Percentiles rank a stretch among this genome's conserved stretches.
Conservation (phyloP, 1,284 basidiomycete genomes). For the Psilocybe mexicana region DNA sequence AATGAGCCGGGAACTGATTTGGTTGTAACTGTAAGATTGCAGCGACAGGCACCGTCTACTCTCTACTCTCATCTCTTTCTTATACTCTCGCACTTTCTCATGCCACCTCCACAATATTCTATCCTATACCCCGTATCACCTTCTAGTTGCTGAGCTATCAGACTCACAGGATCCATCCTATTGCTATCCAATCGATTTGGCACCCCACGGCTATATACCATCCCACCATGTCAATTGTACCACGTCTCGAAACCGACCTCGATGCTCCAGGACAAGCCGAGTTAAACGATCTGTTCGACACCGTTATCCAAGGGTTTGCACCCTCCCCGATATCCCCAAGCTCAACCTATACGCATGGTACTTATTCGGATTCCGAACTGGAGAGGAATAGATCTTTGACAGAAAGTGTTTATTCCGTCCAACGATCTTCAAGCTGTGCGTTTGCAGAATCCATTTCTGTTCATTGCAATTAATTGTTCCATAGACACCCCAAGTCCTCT, state of each 20-base stretch:
- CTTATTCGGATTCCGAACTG: constrained; percentile 1
- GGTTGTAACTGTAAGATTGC: constrained; percentile 17
- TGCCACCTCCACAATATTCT: not conserved
- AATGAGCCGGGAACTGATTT: constrained; percentile 15
- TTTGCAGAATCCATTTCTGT: not conserved
- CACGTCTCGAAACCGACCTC: constrained; percentile 13
- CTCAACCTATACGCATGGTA: not conserved
- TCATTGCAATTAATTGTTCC: not conserved
- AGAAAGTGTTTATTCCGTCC: not conserved
- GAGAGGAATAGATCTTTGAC: constrained; percentile 10
- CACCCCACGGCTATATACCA: not conserved
- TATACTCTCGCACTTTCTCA: constrained; percentile 1
- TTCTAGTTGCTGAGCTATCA: constrained; percentile 1
- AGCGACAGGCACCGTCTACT: constrained; percentile 1
- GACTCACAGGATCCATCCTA: not conserved
- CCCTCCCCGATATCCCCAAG: not conserved
- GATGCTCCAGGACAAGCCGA: constrained; percentile 53
- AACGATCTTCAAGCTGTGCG: constrained; percentile 9
- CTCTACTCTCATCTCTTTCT: constrained; percentile 1
- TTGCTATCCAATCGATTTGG: not conserved
- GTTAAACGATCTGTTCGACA: constrained; percentile 59
- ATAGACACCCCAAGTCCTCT: constrained; percentile 16
- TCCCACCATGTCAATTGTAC: constrained; percentile 17
- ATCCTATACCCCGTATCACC: not conserved
- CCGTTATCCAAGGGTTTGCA: constrained; percentile 54